Conservation (phyloP, 2,329 filamentous ascomycete genomes). For the Rutstroemia sydowiana region DNA sequence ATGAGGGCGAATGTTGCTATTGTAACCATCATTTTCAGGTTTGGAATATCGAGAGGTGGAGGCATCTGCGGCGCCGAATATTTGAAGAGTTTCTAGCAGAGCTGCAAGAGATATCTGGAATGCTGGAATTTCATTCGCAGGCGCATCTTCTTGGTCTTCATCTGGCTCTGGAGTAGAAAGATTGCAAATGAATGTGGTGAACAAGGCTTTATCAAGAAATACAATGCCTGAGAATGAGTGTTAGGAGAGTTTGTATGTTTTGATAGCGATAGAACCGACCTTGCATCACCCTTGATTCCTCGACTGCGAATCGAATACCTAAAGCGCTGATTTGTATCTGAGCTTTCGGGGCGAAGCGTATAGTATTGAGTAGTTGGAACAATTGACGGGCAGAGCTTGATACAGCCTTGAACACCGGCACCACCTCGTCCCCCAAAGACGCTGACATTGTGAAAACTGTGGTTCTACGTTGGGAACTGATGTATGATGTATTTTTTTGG, state of each 20-base stretch:
- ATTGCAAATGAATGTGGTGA: conserved; percentile 75
- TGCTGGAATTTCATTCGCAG: conserved; percentile 44
- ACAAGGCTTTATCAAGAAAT: conserved; percentile 82
- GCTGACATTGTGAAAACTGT: conserved; percentile 23
- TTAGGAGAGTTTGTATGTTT: conserved; percentile 9
- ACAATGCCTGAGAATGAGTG: conserved; percentile 50
- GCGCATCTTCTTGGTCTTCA: conserved; percentile 34
- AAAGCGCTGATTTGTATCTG: conserved; percentile 74
- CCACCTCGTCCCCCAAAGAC: conserved; percentile 21
- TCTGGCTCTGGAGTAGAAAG: conserved; percentile 33
- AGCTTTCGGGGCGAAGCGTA: conserved; percentile 47
- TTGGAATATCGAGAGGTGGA: conserved; percentile 47
- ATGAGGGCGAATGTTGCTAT: conserved; percentile 54
- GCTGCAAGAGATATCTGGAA: conserved; percentile 86
- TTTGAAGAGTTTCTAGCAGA: conserved; percentile 88
- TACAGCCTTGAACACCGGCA: conserved; percentile 64
- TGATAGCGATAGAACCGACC: conserved; percentile 43
- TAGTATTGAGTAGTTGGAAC: conserved; percentile 53
- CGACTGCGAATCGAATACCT: conserved; percentile 79
- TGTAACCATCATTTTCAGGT: conserved; percentile 52
- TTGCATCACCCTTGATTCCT: conserved; percentile 88
- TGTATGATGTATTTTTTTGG: not conserved
- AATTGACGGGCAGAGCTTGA: conserved; percentile 72
- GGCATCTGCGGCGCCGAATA: conserved; percentile 79
- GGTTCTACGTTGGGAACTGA: not conserved